A percentile compares a stretch with the other conserved stretches of the same genome.
Conservation (phyloP, 768 basidiomycete species). For the Dioszegia hungarica region DNA sequence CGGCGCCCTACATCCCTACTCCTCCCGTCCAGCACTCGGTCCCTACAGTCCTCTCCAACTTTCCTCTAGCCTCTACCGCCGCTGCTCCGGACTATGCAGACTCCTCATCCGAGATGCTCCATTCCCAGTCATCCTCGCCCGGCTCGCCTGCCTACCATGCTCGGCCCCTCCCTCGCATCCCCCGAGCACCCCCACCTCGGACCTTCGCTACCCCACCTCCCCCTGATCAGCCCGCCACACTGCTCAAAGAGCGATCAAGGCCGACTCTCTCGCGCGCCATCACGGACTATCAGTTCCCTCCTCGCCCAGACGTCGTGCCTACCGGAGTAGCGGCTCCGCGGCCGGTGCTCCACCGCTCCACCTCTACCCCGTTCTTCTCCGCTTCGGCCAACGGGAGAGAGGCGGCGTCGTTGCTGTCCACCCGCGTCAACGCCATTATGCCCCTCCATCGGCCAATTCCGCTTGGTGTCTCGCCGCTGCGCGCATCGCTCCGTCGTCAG, state of each 20-base stretch:
- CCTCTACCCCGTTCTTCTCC: conserved; percentile 24
- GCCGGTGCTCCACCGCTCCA: conserved; percentile 22
- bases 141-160: background rate
- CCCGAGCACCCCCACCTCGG: background rate
- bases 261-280: conserved; percentile 12
- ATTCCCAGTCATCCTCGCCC: background rate
- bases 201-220: conserved; percentile 31
- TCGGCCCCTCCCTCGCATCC: conserved; percentile 4
- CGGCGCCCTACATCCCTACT: conserved; percentile 30
- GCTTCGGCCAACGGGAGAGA: conserved; percentile 3
- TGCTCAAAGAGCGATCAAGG: conserved; percentile 16
- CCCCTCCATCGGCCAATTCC: conserved; percentile 22
- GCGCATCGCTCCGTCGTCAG: conserved; percentile 23
- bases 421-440: conserved; percentile 17
- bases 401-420: background rate
- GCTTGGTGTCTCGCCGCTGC: conserved; percentile 28
- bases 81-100: conserved; percentile 1
- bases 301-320: conserved; percentile 16
- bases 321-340: conserved; percentile 26
- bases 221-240: conserved; percentile 14
- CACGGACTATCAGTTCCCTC: conserved; percentile 24
- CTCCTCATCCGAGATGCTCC: background rate
- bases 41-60: conserved; percentile 27
- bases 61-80: conserved; percentile 26
- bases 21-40: conserved; percentile 18